Conservation (phyloP, 768 basidiomycete species). For the Macrolepiota dolichaula region DNA sequence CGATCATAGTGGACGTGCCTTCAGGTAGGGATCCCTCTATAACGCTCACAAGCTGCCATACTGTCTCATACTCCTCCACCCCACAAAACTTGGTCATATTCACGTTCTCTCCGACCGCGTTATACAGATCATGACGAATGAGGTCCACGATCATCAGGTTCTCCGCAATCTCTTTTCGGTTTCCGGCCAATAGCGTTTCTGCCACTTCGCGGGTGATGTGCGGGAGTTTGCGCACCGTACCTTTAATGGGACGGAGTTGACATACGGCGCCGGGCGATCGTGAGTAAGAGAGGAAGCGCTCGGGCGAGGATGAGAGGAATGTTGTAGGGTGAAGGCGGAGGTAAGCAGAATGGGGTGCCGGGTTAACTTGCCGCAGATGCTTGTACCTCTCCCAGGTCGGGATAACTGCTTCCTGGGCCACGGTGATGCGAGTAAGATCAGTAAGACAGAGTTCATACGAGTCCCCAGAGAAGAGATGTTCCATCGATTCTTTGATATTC, state of each 20-base stretch:
- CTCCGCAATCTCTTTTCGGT: slow-evolving; percentile 89
- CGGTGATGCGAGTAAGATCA: slow-evolving; percentile 57
- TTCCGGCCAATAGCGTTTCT: slow-evolving; percentile 60
- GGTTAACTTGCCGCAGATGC: slow-evolving; percentile 68
- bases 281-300: slow-evolving; percentile 84
- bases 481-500: slow-evolving; percentile 68
- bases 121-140: slow-evolving; percentile 88
- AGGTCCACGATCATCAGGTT: slow-evolving; percentile 99
- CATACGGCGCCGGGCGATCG: slow-evolving; percentile 60
- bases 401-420: slow-evolving; percentile 34
- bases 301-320: slow-evolving; percentile 85
- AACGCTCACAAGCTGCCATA: slow-evolving; percentile 94
- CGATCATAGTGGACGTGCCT: slow-evolving; percentile 28
- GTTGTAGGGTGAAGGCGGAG: slow-evolving; percentile 74
- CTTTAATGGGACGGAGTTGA: slow-evolving; percentile 93
- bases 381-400: slow-evolving; percentile 72
- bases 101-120: slow-evolving; percentile 79
- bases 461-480: slow-evolving; percentile 76
- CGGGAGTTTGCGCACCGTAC: slow-evolving; percentile 75
- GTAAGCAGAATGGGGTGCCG: slow-evolving; percentile 86
- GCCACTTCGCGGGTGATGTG: slow-evolving; percentile 61
- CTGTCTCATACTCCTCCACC: slow-evolving; percentile 90
- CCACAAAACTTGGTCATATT: slow-evolving; percentile 79
- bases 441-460: slow-evolving; percentile 94
- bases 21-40: slow-evolving; percentile 66